Base-by-base conservation (phyloP, 2,329 filamentous ascomycete species). In the Nemania sp. region DNA sequence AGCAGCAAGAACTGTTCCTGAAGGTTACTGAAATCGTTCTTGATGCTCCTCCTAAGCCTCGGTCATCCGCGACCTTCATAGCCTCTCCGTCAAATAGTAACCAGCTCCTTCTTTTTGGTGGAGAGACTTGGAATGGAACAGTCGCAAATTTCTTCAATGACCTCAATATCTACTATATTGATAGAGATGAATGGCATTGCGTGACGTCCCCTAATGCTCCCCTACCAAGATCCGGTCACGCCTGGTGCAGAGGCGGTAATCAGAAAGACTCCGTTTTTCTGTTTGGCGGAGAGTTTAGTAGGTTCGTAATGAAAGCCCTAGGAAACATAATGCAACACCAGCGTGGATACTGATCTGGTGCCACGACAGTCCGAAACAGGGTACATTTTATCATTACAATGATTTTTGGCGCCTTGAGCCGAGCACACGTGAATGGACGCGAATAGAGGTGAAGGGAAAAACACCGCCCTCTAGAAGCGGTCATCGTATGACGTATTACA, bases 331-430 rank as follows among this genome's bases (percentile, higher is more conserved):
- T 26, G 12, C 28, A 17, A 11, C 49, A 26, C 19, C 20, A 49
- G 15, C 19, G 22, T 47, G 5, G 40, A 53, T 48, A 23, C 56
- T 59, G 39, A 59, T 47, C n/a, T 7, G 17, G 26, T 48, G 17
- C 24, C 9, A 46, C n/a, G 22, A 52, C 47, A 60, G 58, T 47
- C 58, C 58, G 19, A 60, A 60, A 44, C 58, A 60, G 73, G 94
- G 94, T 3, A 97, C 93, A 0, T 99, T 99, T 68, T 97, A 99
- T 72, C 94, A 99, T 73, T 99, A 99, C 76, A 96, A 96, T 67
- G 94, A 97, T 74, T 97, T 99, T 71, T 99, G 94, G 93, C 82
- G 88, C 44, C 81, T 97, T 37, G 92, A 97, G 68, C 89, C 93
- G 0, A 81, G 80, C 7, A 86, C 83, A 6, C 81, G 91, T 64